Evolutionary conservation across 2,329 filamentous ascomycete species (phyloP).

Genomic region (Setomelanomma holmii): DNA sequence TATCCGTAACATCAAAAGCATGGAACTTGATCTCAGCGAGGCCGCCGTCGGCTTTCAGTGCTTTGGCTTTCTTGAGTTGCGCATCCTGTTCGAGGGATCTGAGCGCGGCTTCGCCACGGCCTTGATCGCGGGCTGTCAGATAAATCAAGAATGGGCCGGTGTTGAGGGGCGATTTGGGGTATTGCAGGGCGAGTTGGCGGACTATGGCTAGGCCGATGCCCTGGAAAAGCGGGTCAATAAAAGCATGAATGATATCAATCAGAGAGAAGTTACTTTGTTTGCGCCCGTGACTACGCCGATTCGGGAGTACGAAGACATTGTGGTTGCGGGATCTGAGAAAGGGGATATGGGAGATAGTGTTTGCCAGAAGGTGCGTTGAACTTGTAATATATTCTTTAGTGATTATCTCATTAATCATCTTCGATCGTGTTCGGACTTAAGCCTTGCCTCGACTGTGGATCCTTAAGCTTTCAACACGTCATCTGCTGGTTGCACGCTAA

Average conservation of each 20-base stretch:
- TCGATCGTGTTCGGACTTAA: too few relatives aligned
- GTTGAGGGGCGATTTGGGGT: slow-evolving; percentile 58
- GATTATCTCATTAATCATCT: background rate
- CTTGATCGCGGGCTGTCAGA: slow-evolving; percentile 59
- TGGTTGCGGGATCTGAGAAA: too few relatives aligned
- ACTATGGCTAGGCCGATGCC: slow-evolving; percentile 60
- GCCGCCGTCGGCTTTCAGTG: slow-evolving; percentile 45
- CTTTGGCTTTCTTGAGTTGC: slow-evolving; percentile 56
- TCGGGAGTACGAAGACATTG: slow-evolving; percentile 40
- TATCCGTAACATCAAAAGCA: slow-evolving; percentile 57
- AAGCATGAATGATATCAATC: background rate
- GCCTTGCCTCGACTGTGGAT: too few relatives aligned
- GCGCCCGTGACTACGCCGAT: slow-evolving; percentile 63
- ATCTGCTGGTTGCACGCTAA: too few relatives aligned
- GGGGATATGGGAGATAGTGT: too few relatives aligned
- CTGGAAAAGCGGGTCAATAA: slow-evolving; percentile 18
- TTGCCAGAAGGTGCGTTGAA: too few relatives aligned
- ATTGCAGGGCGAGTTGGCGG: slow-evolving; percentile 61
- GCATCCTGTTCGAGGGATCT: slow-evolving; percentile 53
- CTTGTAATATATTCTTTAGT: too few relatives aligned
- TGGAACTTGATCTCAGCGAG: slow-evolving; percentile 57
- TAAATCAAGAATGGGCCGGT: slow-evolving; percentile 60
- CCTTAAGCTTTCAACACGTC: too few relatives aligned
- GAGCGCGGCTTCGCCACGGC: slow-evolving; percentile 57
- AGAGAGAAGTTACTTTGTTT: slow-evolving; percentile 55